Percentiles rank a stretch among this genome's conserved stretches.
Conservation (phyloP, 1,284 basidiomycete species). For the Gymnopus androsaceus region DNA sequence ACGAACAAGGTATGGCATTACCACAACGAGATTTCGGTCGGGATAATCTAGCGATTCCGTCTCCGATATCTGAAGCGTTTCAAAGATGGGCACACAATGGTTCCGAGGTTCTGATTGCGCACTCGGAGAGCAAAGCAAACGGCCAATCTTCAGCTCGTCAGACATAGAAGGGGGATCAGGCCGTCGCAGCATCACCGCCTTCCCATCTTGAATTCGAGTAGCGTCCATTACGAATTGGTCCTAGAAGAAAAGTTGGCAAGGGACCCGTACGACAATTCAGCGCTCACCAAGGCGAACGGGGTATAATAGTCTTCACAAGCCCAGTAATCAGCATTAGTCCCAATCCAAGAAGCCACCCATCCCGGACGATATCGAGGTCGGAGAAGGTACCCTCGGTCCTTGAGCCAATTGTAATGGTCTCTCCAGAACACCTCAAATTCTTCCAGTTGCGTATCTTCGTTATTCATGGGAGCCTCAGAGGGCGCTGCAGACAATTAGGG, state of each 20-base stretch:
- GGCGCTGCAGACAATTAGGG: too few relatives aligned
- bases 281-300: not conserved
- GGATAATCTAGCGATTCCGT: constrained; percentile 14
- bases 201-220: constrained; percentile 29
- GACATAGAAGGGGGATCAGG: constrained; percentile 3
- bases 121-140: constrained; percentile 22
- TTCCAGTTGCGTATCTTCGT: not conserved
- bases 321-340: constrained; percentile 13
- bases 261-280: not conserved
- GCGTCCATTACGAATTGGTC: constrained; percentile 30
- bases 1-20: constrained; percentile 30
- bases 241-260: not conserved
- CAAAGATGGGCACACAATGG: constrained; percentile 38
- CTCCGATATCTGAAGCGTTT: constrained; percentile 29
- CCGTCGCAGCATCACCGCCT: constrained; percentile 34
- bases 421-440: constrained; percentile 30
- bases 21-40: constrained; percentile 24
- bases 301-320: constrained; percentile 23
- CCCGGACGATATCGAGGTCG: constrained; percentile 36
- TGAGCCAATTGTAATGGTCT: constrained; percentile 29
- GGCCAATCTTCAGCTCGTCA: constrained; percentile 21
- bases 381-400: constrained; percentile 34
- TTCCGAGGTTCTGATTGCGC: constrained; percentile 27
- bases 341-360: constrained; percentile 39
- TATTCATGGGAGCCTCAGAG: too few relatives aligned